Percentiles rank a stretch among this genome's conserved stretches.
phyloP scores from a whole-genome alignment of 176 grass and related monocot genomes.

The Hsuehochloa calcarea region DNA sequence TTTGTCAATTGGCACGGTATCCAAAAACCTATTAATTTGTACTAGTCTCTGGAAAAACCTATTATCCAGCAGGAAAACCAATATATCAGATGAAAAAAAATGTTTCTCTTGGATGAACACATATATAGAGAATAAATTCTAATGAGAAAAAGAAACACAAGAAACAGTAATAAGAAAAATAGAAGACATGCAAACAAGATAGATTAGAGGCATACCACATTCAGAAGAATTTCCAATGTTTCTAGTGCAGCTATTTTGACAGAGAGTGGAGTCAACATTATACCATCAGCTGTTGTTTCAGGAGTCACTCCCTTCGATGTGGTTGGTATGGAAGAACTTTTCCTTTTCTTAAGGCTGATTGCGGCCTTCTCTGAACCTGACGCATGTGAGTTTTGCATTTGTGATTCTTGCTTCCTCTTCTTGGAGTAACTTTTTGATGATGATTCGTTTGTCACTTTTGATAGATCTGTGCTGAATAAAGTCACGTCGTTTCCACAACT shows the following conservation, averaged over 20 bases:
- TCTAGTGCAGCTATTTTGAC: constrained; percentile 77
- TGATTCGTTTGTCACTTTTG: constrained; percentile 41
- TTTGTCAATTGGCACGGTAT: too few species aligned
- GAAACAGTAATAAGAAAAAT: neutral
- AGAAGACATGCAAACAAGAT: neutral
- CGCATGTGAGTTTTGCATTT: constrained; percentile 30
- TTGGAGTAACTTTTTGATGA: constrained; percentile 53
- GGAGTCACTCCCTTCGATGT: constrained; percentile 15
- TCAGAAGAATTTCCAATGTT: constrained; percentile 81
- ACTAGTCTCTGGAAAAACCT: too few species aligned
- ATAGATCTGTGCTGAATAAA: constrained; percentile 28
- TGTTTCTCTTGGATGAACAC: neutral
- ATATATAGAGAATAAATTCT: neutral
- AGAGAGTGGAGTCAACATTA: constrained; percentile 40
- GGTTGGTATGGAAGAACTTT: constrained; percentile 29
- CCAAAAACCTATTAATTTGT: too few species aligned
- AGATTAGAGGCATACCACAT: constrained; percentile 55
- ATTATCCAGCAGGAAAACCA: too few species aligned
- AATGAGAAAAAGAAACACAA: too few species aligned
- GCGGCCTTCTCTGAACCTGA: constrained; percentile 34
- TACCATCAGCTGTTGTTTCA: constrained; percentile 36
- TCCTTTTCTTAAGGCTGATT: constrained; percentile 46
- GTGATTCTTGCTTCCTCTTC: constrained; percentile 66
- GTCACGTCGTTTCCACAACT: constrained; percentile 36
- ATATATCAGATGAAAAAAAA: neutral